phyloP scores from a whole-genome alignment of 768 basidiomycete genomes.

The Boletales sp. region DNA sequence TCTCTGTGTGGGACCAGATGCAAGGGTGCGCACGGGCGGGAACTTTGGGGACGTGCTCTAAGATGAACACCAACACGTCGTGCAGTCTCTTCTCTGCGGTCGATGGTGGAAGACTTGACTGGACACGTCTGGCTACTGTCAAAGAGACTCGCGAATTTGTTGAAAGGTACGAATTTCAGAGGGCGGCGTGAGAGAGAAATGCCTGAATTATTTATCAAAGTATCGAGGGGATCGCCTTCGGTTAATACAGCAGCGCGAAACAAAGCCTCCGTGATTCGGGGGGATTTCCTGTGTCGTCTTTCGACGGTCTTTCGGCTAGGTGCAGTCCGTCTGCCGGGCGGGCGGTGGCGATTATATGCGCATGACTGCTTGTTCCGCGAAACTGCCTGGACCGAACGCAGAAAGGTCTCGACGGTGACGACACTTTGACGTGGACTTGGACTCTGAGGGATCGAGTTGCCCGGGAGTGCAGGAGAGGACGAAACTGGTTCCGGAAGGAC shows the following conservation, averaged over 20 bases:
- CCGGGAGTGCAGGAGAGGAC: neutral
- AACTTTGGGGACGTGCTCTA: conserved; percentile 3
- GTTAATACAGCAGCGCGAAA: conserved; percentile 27
- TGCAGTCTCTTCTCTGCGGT: neutral
- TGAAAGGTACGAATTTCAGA: conserved; percentile 25
- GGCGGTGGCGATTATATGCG: conserved; percentile 19
- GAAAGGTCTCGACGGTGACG: conserved; percentile 28
- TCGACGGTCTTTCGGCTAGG: neutral
- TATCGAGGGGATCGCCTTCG: conserved; percentile 21
- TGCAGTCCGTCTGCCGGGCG: neutral
- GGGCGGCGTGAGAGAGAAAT: conserved; percentile 18
- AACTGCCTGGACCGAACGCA: conserved; percentile 8
- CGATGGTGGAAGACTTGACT: neutral
- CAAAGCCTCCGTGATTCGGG: conserved; percentile 12
- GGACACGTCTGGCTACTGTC: neutral
- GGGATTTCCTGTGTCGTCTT: neutral
- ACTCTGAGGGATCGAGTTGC: neutral
- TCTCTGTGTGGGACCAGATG: conserved; percentile 23
- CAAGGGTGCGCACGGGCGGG: conserved; percentile 15
- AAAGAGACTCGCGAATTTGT: conserved; percentile 14
- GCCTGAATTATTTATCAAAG: conserved; percentile 8
- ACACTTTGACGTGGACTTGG: neutral
- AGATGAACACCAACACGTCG: neutral
- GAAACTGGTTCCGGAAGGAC: conserved; percentile 7
- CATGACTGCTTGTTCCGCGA: neutral